These are phyloP conservation scores for Dysphania ambrosioides DNA, from an alignment of 148 eudicot species.

Conservation along the genomic window DNA sequence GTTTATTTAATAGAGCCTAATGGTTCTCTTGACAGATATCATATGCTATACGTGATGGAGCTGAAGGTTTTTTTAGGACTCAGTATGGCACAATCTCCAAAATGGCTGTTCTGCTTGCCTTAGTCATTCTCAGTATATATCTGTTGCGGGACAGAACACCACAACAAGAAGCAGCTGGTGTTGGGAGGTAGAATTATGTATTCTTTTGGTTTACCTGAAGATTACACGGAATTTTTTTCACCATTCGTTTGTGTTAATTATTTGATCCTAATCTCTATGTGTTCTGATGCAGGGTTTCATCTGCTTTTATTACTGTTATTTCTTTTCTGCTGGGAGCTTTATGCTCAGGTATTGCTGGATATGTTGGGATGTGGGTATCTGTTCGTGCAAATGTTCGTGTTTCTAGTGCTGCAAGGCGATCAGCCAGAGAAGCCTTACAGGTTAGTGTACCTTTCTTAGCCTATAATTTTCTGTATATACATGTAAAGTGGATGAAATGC, in stretches of 20 bases:
- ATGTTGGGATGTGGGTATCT: slow-evolving; percentile 99
- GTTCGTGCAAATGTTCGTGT: slow-evolving; percentile 98
- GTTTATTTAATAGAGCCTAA: slow-evolving; percentile 13
- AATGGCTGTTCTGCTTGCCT: slow-evolving; percentile 87
- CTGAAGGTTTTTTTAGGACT: slow-evolving; percentile 95
- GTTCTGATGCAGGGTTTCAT: slow-evolving; percentile 60
- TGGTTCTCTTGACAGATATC: slow-evolving; percentile 64
- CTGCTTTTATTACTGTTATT: slow-evolving; percentile 85
- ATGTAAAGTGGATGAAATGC: slow-evolving; percentile 10
- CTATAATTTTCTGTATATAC: slow-evolving; percentile 14
- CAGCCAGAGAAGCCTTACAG: slow-evolving; percentile 98
- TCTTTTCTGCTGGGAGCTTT: slow-evolving; percentile 93
- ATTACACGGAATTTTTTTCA: neutral
- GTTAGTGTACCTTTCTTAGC: slow-evolving; percentile 33
- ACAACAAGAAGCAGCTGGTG: slow-evolving; percentile 86
- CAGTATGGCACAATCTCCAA: slow-evolving; percentile 96
- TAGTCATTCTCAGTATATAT: slow-evolving; percentile 79
- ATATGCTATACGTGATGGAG: slow-evolving; percentile 99
- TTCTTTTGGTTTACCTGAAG: slow-evolving; percentile 10
- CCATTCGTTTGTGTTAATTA: slow-evolving; percentile 11
- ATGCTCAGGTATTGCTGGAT: slow-evolving; percentile 97
- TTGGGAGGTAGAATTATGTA: slow-evolving; percentile 70
- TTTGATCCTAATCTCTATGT: neutral
- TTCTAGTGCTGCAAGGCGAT: slow-evolving; percentile 97
- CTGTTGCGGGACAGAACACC: slow-evolving; percentile 78